Base-by-base conservation (phyloP, 2,329 filamentous ascomycete species). In the Shiraia sp. region DNA sequence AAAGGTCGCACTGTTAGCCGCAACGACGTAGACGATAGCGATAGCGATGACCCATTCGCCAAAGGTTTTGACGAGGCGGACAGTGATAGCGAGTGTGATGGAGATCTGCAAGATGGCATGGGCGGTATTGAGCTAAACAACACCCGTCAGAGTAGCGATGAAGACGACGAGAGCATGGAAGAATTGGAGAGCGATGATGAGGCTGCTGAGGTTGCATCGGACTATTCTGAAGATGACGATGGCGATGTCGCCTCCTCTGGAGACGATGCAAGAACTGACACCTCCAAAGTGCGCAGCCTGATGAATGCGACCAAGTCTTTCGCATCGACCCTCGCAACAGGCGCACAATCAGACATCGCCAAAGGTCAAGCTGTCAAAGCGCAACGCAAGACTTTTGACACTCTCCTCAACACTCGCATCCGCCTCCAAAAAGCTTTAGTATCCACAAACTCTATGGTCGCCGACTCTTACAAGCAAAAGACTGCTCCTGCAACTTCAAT, bases 351-450 rank as follows among this genome's bases (percentile, higher is more conserved):
- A 38, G 93, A 97, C 64, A 83, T 87, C 4, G 82, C 85, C 29
- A 97, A 97, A 70, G 93, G 93, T 10, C 73, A 80, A 40, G 92
- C 92, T 0, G 88, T 99, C 26, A 92, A 90, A 58, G 77, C 84
- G 42, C 93, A 99, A 71, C 83, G 90, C 36, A 86, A 85, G 48
- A 83, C 86, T 1, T 99, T 96, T 61, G 92, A 97, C 56, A 82
- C 88, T 0, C 80, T 97, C 1, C 79, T 99, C 23, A 95, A 96
- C 71, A 81, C 90, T 10, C 85, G 93, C 14, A 96, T 99, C 62
- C 88, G 92, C 47, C 74, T 99, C 13, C 95, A 99, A 68, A 97
- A 96, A 69, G 90, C 88, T 2, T 73, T 99, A 10, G 80, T 93
- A 12, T 85, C 88, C 0, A 81, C 86, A 17, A 96, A 96, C 68